Evolutionary conservation across 768 basidiomycete genomes (phyloP).

Genomic region (Hydnum rufescens): DNA sequence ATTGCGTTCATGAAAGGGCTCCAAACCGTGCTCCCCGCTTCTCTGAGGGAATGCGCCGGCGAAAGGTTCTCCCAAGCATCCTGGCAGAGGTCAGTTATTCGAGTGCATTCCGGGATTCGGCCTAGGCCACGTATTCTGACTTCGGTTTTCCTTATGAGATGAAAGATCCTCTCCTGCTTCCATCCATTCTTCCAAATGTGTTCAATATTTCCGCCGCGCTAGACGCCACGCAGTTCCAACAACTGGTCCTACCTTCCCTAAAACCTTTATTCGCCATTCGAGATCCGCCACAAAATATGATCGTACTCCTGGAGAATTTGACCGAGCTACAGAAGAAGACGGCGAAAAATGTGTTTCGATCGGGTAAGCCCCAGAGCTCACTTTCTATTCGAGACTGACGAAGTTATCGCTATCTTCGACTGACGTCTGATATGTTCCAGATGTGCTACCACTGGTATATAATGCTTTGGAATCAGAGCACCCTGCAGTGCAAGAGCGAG

Average conservation of each 20-base stretch:
- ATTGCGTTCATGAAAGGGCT: slow-evolving; percentile 90
- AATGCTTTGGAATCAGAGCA: slow-evolving; percentile 95
- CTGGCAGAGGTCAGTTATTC: slow-evolving; percentile 62
- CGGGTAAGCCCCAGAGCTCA: slow-evolving; percentile 1
- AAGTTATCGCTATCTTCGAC: neutral
- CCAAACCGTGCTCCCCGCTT: slow-evolving; percentile 60
- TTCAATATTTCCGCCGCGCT: slow-evolving; percentile 71
- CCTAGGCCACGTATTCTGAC: neutral
- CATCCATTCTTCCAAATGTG: slow-evolving; percentile 90
- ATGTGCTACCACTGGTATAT: slow-evolving; percentile 91
- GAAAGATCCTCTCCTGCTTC: slow-evolving; percentile 85
- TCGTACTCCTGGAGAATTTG: slow-evolving; percentile 81
- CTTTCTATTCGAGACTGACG: neutral
- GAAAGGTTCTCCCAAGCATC: slow-evolving; percentile 81
- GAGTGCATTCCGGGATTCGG: slow-evolving; percentile 5
- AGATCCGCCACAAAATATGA: slow-evolving; percentile 95
- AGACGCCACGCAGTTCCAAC: slow-evolving; percentile 61
- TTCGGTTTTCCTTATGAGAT: slow-evolving; percentile 27
- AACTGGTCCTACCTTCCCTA: slow-evolving; percentile 63
- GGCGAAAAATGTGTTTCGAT: slow-evolving; percentile 49
- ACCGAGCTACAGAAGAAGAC: slow-evolving; percentile 77
- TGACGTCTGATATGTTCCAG: slow-evolving; percentile 26
- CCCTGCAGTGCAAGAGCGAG: slow-evolving; percentile 76
- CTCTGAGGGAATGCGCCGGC: slow-evolving; percentile 62
- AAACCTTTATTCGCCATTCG: slow-evolving; percentile 79